Conservation (phyloP, 345 rosid genomes). For the Ceriops tagal region DNA sequence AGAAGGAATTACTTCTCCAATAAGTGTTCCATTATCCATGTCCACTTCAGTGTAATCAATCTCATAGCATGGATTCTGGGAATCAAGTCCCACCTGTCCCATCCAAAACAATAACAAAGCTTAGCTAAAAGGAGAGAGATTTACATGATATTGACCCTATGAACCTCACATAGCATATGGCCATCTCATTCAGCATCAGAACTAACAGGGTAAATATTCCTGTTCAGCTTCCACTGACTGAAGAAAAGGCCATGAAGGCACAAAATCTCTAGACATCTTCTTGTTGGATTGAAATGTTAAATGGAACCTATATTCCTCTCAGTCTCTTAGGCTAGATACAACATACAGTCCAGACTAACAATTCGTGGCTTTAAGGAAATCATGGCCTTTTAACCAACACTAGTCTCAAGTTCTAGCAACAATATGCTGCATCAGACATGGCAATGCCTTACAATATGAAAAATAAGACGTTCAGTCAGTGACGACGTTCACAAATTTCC, state of each 20-base stretch:
- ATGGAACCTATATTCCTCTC: no score
- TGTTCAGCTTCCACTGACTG: background rate
- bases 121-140: background rate
- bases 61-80: slow-evolving; percentile 45
- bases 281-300: no score
- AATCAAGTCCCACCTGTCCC: slow-evolving; percentile 51
- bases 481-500: no score
- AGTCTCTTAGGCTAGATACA: no score
- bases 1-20: slow-evolving; percentile 50
- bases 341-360: no score
- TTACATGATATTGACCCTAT: background rate
- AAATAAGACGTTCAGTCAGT: no score
- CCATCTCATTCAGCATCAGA: background rate
- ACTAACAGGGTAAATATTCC: background rate
- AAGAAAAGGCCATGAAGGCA: background rate
- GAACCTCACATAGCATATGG: background rate
- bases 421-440: no score
- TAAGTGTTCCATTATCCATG: slow-evolving; percentile 45
- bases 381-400: no score
- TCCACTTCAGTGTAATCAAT: slow-evolving; percentile 38
- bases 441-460: no score
- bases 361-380: no score
- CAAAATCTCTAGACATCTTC: background rate
- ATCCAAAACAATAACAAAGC: slow-evolving; percentile 10
- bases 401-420: no score